Evolutionary conservation across 2,329 filamentous ascomycete genomes (phyloP).

Genomic region (Aspergillus neoniger): DNA sequence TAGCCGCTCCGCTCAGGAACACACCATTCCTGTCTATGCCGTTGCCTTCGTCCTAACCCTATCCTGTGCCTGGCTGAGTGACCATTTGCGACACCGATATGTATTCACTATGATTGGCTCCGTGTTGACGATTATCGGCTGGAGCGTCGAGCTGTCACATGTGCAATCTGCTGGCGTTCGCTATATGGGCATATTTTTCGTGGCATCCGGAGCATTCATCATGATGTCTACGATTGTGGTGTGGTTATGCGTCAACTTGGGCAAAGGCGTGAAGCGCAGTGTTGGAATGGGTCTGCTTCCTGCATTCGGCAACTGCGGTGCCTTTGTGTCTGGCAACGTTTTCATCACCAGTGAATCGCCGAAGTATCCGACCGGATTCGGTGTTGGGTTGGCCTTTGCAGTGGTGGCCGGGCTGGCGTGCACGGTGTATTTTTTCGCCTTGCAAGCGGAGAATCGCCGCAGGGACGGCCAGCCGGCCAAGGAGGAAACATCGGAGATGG

Average conservation of each 20-base stretch:
- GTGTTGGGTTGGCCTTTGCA: constrained; percentile 36
- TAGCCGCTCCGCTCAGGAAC: constrained; percentile 32
- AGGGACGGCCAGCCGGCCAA: constrained; percentile 11
- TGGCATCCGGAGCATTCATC: constrained; percentile 29
- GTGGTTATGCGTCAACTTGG: constrained; percentile 44
- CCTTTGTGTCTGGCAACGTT: constrained; percentile 46
- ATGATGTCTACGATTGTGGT: constrained; percentile 39
- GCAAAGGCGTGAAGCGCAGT: constrained; percentile 44
- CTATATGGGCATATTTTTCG: constrained; percentile 31
- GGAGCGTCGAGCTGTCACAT: constrained; percentile 15
- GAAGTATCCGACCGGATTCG: constrained; percentile 42
- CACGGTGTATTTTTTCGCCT: constrained; percentile 14
- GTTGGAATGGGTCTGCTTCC: constrained; percentile 46
- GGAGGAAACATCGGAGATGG: constrained; percentile 9
- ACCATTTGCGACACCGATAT: constrained; percentile 16
- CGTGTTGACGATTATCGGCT: constrained; percentile 15
- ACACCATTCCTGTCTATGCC: constrained; percentile 36
- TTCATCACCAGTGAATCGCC: constrained; percentile 45
- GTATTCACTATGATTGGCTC: constrained; percentile 17
- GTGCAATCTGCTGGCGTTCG: constrained; percentile 13
- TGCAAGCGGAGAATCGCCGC: constrained; percentile 14
- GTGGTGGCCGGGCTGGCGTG: constrained; percentile 16
- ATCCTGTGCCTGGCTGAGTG: constrained; percentile 15
- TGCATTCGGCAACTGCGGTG: constrained; percentile 50
- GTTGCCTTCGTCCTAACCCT: constrained; percentile 32